A percentile compares a stretch with the other conserved stretches of the same genome.
phyloP scores from a whole-genome alignment of 768 basidiomycete genomes.

The Calocera viscosa region DNA sequence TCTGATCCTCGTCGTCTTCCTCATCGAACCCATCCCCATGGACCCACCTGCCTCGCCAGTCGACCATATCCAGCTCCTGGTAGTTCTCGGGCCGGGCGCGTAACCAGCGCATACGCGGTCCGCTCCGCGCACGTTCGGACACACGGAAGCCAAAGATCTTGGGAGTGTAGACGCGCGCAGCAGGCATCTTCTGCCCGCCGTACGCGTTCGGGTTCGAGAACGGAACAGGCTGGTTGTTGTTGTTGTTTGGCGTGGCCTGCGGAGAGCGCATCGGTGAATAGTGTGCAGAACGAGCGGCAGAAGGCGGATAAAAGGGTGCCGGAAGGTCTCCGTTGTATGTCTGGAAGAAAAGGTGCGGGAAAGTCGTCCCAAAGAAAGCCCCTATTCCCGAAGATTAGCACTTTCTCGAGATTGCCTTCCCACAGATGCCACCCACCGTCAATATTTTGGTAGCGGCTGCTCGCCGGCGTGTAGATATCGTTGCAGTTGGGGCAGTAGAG shows the following conservation, averaged over 20 bases:
- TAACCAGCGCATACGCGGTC: slow-evolving; percentile 96
- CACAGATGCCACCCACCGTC: slow-evolving; percentile 52
- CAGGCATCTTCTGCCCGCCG: slow-evolving; percentile 78
- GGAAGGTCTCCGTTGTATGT: slow-evolving; percentile 92
- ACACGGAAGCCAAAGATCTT: slow-evolving; percentile 97
- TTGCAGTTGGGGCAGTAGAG: slow-evolving; percentile 97
- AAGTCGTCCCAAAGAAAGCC: slow-evolving; percentile 99
- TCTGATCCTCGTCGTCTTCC: slow-evolving; percentile 30
- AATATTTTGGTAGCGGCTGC: slow-evolving; percentile 87
- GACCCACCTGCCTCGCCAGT: slow-evolving; percentile 79
- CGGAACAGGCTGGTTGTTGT: slow-evolving; percentile 36
- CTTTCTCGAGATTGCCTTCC: background rate
- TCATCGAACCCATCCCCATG: slow-evolving; percentile 29
- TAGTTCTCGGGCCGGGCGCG: slow-evolving; percentile 70
- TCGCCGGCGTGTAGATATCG: slow-evolving; percentile 91
- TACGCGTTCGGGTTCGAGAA: slow-evolving; percentile 82
- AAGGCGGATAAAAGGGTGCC: slow-evolving; percentile 69
- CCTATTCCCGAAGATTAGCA: slow-evolving; percentile 35
- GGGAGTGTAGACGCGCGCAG: slow-evolving; percentile 76
- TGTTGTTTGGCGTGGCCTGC: slow-evolving; percentile 33
- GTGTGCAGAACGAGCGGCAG: slow-evolving; percentile 35
- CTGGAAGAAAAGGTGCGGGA: slow-evolving; percentile 94
- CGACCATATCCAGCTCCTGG: slow-evolving; percentile 73
- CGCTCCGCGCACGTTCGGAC: slow-evolving; percentile 84
- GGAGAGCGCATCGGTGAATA: slow-evolving; percentile 43